Evolutionary conservation across 2,329 filamentous ascomycete genomes (phyloP).

Genomic region (Penicillium sp.): DNA sequence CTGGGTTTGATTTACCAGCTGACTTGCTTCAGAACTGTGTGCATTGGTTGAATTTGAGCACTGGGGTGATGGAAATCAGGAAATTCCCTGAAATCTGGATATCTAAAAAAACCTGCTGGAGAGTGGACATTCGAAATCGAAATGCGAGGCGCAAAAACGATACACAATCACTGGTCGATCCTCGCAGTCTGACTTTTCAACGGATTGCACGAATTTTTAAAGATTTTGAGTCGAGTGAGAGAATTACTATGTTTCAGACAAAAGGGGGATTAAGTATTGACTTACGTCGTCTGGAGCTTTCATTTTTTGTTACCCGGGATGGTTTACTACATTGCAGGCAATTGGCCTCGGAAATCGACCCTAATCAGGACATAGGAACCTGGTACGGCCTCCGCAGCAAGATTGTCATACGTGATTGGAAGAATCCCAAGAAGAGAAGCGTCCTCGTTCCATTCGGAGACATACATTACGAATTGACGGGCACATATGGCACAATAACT

Average conservation of each 20-base stretch:
- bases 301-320: constrained; percentile 48
- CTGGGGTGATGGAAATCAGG: constrained; percentile 51
- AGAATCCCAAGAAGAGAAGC: constrained; percentile 42
- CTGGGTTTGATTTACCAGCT: constrained; percentile 52
- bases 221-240: too few relatives aligned
- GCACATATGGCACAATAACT: constrained; percentile 29
- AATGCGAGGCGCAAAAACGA: background rate
- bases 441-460: constrained; percentile 56
- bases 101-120: constrained; percentile 15
- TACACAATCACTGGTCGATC: constrained; percentile 38
- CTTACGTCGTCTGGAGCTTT: constrained; percentile 52
- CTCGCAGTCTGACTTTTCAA: constrained; percentile 40
- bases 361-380: constrained; percentile 56
- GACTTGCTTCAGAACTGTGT: constrained; percentile 50
- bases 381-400: constrained; percentile 59
- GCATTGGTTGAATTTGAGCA: constrained; percentile 57
- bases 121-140: too few relatives aligned
- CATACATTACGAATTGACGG: too few relatives aligned
- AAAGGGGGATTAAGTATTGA: too few relatives aligned
- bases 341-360: constrained; percentile 52
- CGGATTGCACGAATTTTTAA: constrained; percentile 45
- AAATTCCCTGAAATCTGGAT: constrained; percentile 41
- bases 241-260: too few relatives aligned
- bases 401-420: constrained; percentile 50
- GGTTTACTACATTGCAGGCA: constrained; percentile 47